Evolutionary conservation across 1,284 basidiomycete species (phyloP).

Genomic region (Cryptococcus wingfieldii): DNA sequence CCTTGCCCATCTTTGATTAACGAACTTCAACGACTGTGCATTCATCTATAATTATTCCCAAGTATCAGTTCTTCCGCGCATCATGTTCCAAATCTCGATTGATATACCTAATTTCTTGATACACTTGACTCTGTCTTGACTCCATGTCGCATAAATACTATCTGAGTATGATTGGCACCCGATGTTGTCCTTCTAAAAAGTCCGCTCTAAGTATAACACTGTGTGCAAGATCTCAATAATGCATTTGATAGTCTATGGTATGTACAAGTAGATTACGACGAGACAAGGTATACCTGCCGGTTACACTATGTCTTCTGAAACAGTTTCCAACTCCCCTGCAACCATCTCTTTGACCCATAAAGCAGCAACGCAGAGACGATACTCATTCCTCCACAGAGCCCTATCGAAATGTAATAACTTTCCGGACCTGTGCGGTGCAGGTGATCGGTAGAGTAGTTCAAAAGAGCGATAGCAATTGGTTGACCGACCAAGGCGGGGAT

Average conservation of each 20-base stretch:
- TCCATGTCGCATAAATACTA: too few species aligned
- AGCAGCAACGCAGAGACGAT: slow-evolving; percentile 33
- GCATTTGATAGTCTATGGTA: too few species aligned
- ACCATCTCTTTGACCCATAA: slow-evolving; percentile 44
- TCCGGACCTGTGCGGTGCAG: slow-evolving; percentile 35
- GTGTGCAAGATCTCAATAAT: too few species aligned
- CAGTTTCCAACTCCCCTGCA: slow-evolving; percentile 39
- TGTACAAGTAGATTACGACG: too few species aligned
- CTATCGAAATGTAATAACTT: slow-evolving; percentile 46
- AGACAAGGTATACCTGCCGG: neutral
- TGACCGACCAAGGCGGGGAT: slow-evolving; percentile 43
- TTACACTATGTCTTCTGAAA: slow-evolving; percentile 18
- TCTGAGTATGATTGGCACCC: too few species aligned
- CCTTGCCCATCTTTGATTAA: slow-evolving; percentile 49
- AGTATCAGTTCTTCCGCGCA: neutral
- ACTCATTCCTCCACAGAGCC: slow-evolving; percentile 45
- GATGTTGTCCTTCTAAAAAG: too few species aligned
- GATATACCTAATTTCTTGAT: neutral
- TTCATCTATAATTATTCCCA: neutral
- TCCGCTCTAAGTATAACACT: too few species aligned
- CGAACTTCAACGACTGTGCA: neutral
- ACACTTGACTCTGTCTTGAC: neutral
- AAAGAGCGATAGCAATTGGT: slow-evolving; percentile 47
- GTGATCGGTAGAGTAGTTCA: slow-evolving; percentile 38
- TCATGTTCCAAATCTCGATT: neutral